Percentiles rank a stretch among this genome's conserved stretches.
Conservation (phyloP, 768 basidiomycete genomes). For the Amanita polypyramis region DNA sequence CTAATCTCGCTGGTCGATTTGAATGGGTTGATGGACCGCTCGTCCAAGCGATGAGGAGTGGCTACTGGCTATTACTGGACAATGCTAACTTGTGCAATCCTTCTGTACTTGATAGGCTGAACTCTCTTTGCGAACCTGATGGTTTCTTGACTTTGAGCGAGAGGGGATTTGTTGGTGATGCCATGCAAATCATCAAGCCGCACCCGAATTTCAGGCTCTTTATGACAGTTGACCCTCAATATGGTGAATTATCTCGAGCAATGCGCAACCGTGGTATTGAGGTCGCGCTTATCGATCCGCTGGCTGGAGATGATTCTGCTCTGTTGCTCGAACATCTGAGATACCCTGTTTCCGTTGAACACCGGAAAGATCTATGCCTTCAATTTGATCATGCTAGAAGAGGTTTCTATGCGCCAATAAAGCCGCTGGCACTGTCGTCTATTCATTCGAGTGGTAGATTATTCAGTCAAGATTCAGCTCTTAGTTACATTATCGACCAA, state of each 20-base stretch:
- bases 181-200: conserved; percentile 64
- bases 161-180: conserved; percentile 72
- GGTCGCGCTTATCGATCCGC: conserved; percentile 38
- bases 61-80: conserved; percentile 86
- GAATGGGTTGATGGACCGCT: conserved; percentile 96
- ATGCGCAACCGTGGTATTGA: conserved; percentile 98
- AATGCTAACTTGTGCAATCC: conserved; percentile 92
- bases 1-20: conserved; percentile 45
- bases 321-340: conserved; percentile 38
- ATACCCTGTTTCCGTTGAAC: conserved; percentile 4
- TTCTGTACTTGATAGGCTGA: conserved; percentile 92
- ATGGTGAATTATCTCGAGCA: conserved; percentile 91
- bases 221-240: conserved; percentile 86
- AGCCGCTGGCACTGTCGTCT: conserved; percentile 3
- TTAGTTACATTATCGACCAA: conserved; percentile 32
- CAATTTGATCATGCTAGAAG: conserved; percentile 27
- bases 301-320: conserved; percentile 32
- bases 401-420: conserved; percentile 15
- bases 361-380: conserved; percentile 10
- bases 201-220: conserved; percentile 88
- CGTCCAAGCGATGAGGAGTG: conserved; percentile 72
- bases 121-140: conserved; percentile 86
- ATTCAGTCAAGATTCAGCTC: conserved; percentile 38
- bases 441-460: conserved; percentile 26
- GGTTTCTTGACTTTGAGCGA: conserved; percentile 84